Conservation (phyloP, 2,329 filamentous ascomycete genomes). For the Leptographium galeiforme region DNA sequence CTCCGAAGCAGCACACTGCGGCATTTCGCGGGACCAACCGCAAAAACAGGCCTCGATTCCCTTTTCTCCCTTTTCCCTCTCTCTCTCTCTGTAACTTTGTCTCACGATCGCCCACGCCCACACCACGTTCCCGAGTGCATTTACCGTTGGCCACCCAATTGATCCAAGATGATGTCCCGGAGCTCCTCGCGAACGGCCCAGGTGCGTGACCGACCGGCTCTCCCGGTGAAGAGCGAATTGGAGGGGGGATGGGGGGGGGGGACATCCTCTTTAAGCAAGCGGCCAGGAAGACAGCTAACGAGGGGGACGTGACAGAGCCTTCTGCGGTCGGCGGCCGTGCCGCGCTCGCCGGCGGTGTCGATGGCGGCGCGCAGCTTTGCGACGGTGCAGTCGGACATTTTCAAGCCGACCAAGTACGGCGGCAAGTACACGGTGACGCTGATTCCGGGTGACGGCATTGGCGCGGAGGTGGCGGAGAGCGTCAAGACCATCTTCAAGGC, state of each 20-base stretch:
- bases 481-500: conserved; percentile 99
- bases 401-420: conserved; percentile 97
- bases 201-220: conserved; percentile 26
- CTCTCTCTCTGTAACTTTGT: neutral
- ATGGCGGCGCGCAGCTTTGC: conserved; percentile 47
- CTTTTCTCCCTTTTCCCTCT: conserved; percentile 1
- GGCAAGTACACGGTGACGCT: conserved; percentile 98
- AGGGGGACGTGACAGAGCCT: conserved; percentile 28
- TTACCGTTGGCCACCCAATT: conserved; percentile 9
- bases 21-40: conserved; percentile 7
- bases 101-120: neutral
- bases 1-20: conserved; percentile 1
- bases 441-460: conserved; percentile 97
- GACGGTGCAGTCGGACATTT: conserved; percentile 86
- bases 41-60: neutral
- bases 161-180: conserved; percentile 42
- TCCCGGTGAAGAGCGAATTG: neutral
- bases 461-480: conserved; percentile 91
- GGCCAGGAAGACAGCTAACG: neutral
- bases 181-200: conserved; percentile 42
- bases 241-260: neutral
- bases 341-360: conserved; percentile 16
- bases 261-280: too few species aligned
- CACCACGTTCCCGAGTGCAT: neutral
- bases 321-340: conserved; percentile 28